Percentiles rank a stretch among this genome's conserved stretches.
These are phyloP conservation scores for Clarireedia homoeocarpa DNA, from an alignment of 2,329 filamentous ascomycete species.

Conservation along the genomic window DNA sequence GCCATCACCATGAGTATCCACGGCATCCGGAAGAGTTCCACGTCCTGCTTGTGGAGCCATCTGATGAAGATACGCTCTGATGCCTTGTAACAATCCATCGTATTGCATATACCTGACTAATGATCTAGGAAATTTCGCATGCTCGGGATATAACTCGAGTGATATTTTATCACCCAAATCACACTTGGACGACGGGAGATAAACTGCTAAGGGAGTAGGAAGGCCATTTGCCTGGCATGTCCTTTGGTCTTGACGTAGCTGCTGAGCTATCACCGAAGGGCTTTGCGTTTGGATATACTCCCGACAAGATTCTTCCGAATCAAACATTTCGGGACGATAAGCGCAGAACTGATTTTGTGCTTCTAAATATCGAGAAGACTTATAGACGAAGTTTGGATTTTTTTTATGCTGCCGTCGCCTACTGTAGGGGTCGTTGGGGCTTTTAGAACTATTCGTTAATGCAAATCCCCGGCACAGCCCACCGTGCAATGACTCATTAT, in stretches of 20 bases:
- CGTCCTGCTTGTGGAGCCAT: constrained; percentile 5
- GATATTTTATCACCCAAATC: constrained; percentile 7
- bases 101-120: no score
- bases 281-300: constrained; percentile 7
- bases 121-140: background rate
- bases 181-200: constrained; percentile 8
- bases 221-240: constrained; percentile 9
- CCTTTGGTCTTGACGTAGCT: constrained; percentile 12
- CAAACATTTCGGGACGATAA: background rate
- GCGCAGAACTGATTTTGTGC: no score
- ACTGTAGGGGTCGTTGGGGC: no score
- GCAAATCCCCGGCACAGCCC: no score
- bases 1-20: background rate
- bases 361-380: no score
- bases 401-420: no score
- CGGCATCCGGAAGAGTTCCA: constrained; percentile 9
- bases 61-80: constrained; percentile 12
- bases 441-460: no score
- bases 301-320: background rate
- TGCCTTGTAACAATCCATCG: constrained; percentile 8
- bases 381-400: no score
- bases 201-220: constrained; percentile 11
- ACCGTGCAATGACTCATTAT: no score
- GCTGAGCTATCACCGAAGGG: constrained; percentile 10
- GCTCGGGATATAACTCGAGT: constrained; percentile 10